These are phyloP conservation scores for Rhodosporidiobolus sp. DNA, from an alignment of 768 basidiomycete genomes.

Conservation along the genomic window DNA sequence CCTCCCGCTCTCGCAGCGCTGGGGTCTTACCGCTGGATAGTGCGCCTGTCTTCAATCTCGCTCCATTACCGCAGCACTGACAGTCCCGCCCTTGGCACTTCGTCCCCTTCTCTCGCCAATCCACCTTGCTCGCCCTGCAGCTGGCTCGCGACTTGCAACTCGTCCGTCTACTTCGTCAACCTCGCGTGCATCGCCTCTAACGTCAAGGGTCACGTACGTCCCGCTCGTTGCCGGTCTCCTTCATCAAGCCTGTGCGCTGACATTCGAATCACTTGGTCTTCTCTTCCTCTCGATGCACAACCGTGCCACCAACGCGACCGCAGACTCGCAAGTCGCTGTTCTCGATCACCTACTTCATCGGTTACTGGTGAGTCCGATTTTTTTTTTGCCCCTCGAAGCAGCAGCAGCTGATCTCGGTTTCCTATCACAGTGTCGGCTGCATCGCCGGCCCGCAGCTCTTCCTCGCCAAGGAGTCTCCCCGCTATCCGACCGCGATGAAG, in stretches of 20 bases:
- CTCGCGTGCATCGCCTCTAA: conserved; percentile 37
- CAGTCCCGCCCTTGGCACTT: background rate
- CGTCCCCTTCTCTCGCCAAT: background rate
- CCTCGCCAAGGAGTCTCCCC: conserved; percentile 22
- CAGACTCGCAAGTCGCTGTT: conserved; percentile 22
- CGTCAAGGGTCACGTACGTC: conserved; percentile 41
- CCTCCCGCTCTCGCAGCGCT: conserved; percentile 35
- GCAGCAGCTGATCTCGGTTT: too few species aligned
- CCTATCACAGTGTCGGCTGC: conserved; percentile 9
- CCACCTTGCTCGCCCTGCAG: background rate
- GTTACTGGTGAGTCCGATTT: background rate
- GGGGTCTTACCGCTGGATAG: conserved; percentile 13
- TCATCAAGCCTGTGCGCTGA: too few species aligned
- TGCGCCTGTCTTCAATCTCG: background rate
- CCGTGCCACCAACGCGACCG: background rate
- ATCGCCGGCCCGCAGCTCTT: conserved; percentile 31
- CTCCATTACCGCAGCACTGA: background rate
- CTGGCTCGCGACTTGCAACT: conserved; percentile 31
- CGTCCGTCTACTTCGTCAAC: conserved; percentile 41
- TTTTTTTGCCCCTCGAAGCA: too few species aligned
- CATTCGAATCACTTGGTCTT: background rate
- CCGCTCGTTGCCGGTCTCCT: background rate
- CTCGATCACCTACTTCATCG: conserved; percentile 25
- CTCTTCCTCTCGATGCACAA: conserved; percentile 1
- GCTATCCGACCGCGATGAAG: conserved; percentile 41